These are phyloP conservation scores for Pestalotiopsis sp. DNA, from an alignment of 2,329 filamentous ascomycete genomes.

Conservation along the genomic window DNA sequence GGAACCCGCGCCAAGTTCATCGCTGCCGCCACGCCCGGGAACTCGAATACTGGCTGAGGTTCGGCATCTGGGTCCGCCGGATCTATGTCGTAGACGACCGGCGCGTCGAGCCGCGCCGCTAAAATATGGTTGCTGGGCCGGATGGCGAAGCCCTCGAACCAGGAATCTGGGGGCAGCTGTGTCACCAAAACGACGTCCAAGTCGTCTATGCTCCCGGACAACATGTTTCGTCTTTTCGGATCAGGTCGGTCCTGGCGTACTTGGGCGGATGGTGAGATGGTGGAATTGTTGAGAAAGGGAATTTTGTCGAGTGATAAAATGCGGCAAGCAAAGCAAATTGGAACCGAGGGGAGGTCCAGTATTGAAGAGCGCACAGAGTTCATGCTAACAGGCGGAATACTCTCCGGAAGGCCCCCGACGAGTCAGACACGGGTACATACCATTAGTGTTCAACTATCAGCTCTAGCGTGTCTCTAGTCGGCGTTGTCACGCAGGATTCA, in stretches of 20 bases:
- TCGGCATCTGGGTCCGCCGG: constrained; percentile 26
- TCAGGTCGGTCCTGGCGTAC: background rate
- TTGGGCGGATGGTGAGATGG: background rate
- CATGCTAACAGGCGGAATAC: background rate
- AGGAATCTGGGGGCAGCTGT: constrained; percentile 31
- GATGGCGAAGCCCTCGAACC: constrained; percentile 31
- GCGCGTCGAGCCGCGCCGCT: constrained; percentile 31
- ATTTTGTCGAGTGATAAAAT: background rate
- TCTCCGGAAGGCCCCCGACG: background rate
- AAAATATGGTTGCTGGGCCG: constrained; percentile 32
- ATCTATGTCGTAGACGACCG: constrained; percentile 31
- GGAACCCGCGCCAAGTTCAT: constrained; percentile 27
- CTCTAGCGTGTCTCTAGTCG: background rate
- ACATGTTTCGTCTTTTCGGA: background rate
- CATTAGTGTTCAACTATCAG: background rate
- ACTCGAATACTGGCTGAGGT: constrained; percentile 26
- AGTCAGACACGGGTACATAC: background rate
- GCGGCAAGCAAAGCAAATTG: background rate
- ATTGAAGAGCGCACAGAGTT: background rate
- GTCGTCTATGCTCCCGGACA: constrained; percentile 18
- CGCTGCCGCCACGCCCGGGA: constrained; percentile 25
- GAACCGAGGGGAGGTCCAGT: background rate
- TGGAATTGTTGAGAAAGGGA: background rate
- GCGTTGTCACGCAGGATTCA: background rate
- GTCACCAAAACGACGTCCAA: constrained; percentile 31